phyloP scores from a whole-genome alignment of 176 grass and related monocot genomes.

The Triticum monococcum region DNA sequence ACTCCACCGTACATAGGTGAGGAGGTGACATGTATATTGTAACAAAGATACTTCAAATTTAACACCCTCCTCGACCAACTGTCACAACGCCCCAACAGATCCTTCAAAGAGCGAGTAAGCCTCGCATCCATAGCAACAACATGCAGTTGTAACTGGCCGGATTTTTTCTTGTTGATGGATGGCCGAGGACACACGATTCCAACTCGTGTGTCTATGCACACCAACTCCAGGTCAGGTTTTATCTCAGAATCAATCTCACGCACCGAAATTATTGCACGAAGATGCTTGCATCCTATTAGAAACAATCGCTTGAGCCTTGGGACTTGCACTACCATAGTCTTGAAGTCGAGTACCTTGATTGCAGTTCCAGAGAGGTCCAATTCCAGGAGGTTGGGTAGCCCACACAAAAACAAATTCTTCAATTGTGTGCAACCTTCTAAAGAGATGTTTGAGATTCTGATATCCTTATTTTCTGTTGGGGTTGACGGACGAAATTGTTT shows the following conservation, averaged over 20 bases:
- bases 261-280: not conserved
- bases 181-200: not conserved
- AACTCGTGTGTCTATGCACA: constrained; percentile 11
- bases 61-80: too few species aligned
- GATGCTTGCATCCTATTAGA: not conserved
- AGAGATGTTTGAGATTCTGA: not conserved
- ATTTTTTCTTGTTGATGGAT: not conserved
- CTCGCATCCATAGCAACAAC: not conserved
- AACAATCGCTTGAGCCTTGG: not conserved
- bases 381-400: not conserved
- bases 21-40: not conserved
- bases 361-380: not conserved
- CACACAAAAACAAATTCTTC: not conserved
- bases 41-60: too few species aligned
- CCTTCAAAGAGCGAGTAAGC: not conserved
- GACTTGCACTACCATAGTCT: not conserved
- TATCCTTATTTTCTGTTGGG: not conserved
- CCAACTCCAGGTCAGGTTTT: not conserved
- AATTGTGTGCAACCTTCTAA: not conserved
- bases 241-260: fast-evolving
- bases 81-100: too few species aligned
- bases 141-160: not conserved
- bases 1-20: fast-evolving
- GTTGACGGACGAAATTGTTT: not conserved
- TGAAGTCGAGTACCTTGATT: constrained; percentile 10